phyloP scores from a whole-genome alignment of 495 filamentous ascomycete genomes.

The Penicillium cinerascens region DNA sequence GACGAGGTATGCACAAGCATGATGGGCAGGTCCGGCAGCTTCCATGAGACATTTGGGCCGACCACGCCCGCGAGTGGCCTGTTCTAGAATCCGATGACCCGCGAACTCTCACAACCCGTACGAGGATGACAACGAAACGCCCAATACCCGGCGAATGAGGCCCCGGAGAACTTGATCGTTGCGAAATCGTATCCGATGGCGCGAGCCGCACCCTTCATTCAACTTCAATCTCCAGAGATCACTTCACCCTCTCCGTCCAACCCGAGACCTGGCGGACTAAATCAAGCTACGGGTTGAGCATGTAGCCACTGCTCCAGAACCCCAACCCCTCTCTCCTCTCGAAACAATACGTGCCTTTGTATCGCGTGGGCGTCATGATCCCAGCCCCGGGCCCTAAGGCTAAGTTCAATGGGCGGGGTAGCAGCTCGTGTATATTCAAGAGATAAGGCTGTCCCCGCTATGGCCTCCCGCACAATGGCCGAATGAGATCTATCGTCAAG shows the following conservation, averaged over 20 bases:
- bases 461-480: neutral
- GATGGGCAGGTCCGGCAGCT: slow-evolving; percentile 24
- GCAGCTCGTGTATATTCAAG: neutral
- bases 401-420: neutral
- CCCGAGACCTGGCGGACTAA: slow-evolving; percentile 27
- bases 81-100: slow-evolving; percentile 35
- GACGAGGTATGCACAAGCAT: slow-evolving; percentile 21
- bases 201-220: neutral
- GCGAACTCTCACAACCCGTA: slow-evolving; percentile 29
- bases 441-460: neutral
- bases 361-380: neutral
- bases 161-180: slow-evolving; percentile 11
- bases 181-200: slow-evolving; percentile 16
- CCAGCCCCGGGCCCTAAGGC: neutral
- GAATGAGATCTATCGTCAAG: neutral
- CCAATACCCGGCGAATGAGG: slow-evolving; percentile 15
- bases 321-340: slow-evolving; percentile 7
- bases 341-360: neutral
- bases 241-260: slow-evolving; percentile 14
- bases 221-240: slow-evolving; percentile 7
- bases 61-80: slow-evolving; percentile 26
- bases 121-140: slow-evolving; percentile 24
- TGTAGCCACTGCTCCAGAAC: slow-evolving; percentile 14
- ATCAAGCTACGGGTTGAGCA: slow-evolving; percentile 23
- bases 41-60: slow-evolving; percentile 31